Percentiles rank a stretch among this genome's conserved stretches.
Evolutionary conservation across 805 yeast genomes (phyloP).

Genomic region (Metschnikowia amazonensis): DNA sequence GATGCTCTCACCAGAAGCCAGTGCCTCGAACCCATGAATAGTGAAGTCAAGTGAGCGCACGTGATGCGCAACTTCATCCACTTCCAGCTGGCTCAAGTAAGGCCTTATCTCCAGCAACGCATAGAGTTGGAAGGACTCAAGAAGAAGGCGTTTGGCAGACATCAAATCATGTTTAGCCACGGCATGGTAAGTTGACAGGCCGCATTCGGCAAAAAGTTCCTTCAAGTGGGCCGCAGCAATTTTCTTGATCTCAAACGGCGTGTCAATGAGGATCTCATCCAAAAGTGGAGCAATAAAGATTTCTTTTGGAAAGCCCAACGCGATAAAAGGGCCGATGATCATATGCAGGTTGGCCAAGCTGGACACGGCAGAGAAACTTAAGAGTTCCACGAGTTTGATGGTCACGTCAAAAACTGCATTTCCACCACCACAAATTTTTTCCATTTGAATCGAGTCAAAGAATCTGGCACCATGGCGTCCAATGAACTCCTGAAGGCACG

Average conservation of each 20-base stretch:
- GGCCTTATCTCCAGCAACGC: slow-evolving; percentile 10
- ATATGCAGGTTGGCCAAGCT: slow-evolving; percentile 17
- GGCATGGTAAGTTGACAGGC: not conserved
- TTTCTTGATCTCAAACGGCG: slow-evolving; percentile 34
- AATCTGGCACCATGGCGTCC: slow-evolving; percentile 60
- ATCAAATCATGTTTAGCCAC: not conserved
- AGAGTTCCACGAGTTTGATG: slow-evolving; percentile 51
- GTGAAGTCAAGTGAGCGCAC: not conserved
- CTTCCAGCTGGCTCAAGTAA: not conserved
- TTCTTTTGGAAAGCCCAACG: slow-evolving; percentile 23
- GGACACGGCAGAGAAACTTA: slow-evolving; percentile 43
- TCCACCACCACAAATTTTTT: too few relatives aligned
- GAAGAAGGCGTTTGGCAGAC: not conserved
- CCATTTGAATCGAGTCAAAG: not conserved
- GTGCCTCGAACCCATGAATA: not conserved
- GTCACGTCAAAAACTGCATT: slow-evolving; percentile 7
- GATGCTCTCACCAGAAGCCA: slow-evolving; percentile 9
- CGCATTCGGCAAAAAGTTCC: not conserved
- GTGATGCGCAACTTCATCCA: not conserved
- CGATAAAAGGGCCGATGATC: slow-evolving; percentile 17
- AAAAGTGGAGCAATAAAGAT: slow-evolving; percentile 32
- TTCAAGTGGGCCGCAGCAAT: slow-evolving; percentile 39
- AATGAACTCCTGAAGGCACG: slow-evolving; percentile 79
- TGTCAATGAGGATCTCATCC: slow-evolving; percentile 27
- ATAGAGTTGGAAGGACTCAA: slow-evolving; percentile 1